Evolutionary conservation across 345 rosid species (phyloP).

Genomic region (Turritis glabra): DNA sequence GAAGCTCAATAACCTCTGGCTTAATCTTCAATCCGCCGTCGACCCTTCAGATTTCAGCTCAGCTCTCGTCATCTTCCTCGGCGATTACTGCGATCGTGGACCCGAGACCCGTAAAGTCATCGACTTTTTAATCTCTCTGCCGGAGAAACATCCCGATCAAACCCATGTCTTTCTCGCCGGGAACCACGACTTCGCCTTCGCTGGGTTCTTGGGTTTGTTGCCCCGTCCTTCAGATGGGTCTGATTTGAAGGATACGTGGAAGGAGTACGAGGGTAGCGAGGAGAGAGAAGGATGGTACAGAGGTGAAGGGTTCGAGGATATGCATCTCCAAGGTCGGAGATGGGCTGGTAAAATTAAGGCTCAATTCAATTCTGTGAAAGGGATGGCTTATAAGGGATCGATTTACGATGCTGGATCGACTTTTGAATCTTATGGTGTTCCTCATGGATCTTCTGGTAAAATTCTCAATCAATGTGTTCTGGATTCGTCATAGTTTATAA

Average conservation of each 20-base stretch:
- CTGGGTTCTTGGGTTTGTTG: conserved; percentile 61
- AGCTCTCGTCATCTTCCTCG: conserved; percentile 78
- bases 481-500: background rate
- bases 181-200: conserved; percentile 81
- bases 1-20: conserved; percentile 75
- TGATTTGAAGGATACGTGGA: conserved; percentile 67
- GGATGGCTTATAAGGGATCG: conserved; percentile 62
- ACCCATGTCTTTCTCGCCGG: conserved; percentile 76
- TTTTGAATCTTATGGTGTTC: conserved; percentile 74
- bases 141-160: conserved; percentile 58
- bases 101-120: conserved; percentile 68
- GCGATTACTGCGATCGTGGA: conserved; percentile 97
- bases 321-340: conserved; percentile 82
- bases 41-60: conserved; percentile 53
- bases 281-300: conserved; percentile 83
- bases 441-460: conserved; percentile 87
- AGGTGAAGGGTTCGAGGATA: conserved; percentile 67
- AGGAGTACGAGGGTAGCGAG: conserved; percentile 53
- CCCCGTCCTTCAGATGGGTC: conserved; percentile 54
- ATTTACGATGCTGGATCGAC: conserved; percentile 84
- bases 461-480: background rate
- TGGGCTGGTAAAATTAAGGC: conserved; percentile 73
- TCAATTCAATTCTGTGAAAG: conserved; percentile 50
- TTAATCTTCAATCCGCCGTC: conserved; percentile 61
- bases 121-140: conserved; percentile 60